Conservation (phyloP, 768 basidiomycete genomes). For the Pisolithus albus region DNA sequence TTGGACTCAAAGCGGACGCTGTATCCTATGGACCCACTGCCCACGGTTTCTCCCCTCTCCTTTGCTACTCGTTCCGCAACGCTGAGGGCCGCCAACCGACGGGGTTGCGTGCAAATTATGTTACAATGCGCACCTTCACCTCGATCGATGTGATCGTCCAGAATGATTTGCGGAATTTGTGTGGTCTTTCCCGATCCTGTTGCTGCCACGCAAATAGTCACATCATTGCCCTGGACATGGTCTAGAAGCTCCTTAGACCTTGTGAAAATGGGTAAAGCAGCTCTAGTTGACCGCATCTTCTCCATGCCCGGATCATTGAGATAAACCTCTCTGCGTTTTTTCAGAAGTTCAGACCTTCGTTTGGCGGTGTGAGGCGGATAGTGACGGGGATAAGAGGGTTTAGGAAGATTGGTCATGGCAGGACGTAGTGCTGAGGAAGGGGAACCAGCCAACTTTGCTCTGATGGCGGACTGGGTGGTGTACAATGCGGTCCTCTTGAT, state of each 20-base stretch:
- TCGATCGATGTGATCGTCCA: slow-evolving; percentile 73
- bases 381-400: slow-evolving; percentile 19
- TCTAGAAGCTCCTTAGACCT: slow-evolving; percentile 59
- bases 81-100: slow-evolving; percentile 85
- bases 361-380: slow-evolving; percentile 28
- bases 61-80: slow-evolving; percentile 88
- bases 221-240: slow-evolving; percentile 69
- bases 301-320: slow-evolving; percentile 52
- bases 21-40: slow-evolving; percentile 71
- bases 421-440: slow-evolving; percentile 1
- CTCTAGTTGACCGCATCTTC: slow-evolving; percentile 60
- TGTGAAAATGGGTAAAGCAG: slow-evolving; percentile 67
- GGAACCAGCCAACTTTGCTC: slow-evolving; percentile 9
- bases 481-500: slow-evolving; percentile 60
- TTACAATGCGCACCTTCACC: slow-evolving; percentile 84
- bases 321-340: slow-evolving; percentile 50
- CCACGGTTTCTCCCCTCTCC: slow-evolving; percentile 72
- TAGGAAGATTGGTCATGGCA: slow-evolving; percentile 2
- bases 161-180: slow-evolving; percentile 86
- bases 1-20: slow-evolving; percentile 88
- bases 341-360: slow-evolving; percentile 54
- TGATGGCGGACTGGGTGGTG: slow-evolving; percentile 48
- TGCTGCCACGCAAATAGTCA: slow-evolving; percentile 83
- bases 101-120: slow-evolving; percentile 88
- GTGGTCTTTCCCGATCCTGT: slow-evolving; percentile 95